Evolutionary conservation across 805 yeast genomes (phyloP), one percentile per base, ranked within the genome.

Genomic region (Sugiyamaella lignohabitans): DNA sequence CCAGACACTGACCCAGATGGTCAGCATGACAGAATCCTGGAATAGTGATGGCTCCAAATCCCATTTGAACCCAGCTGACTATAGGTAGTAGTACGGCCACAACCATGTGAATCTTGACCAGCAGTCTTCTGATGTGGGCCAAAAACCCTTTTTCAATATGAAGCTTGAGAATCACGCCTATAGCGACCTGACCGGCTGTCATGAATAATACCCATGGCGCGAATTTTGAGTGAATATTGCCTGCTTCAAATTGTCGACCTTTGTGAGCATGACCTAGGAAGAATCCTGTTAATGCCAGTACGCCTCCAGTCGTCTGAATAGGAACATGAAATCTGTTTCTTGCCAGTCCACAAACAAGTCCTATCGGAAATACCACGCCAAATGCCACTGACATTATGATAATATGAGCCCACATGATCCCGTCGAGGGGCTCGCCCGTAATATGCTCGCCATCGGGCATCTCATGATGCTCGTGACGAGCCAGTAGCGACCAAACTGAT

Each of bases 1-100:
- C 98, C 36, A 88, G 76, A 64, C 98, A 91, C 66, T 91, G 98
- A 20, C 98, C 98, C 0, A 94, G 80, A 58, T 86, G 93, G 30
- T 64, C 72, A 29, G 58, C 67, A 56, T 87, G 80, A 66, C 98
- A 91, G 64, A 88, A 91, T 1, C 96, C 96, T 53, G 87, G 77
- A 52, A 88, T 60, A 1, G 95, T 84, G 39, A 86, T 82, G 4
- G 91, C 87, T 0, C 95, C 91, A 67, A 91, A 67, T 43, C 88
- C 80, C 27, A 78, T 75, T 53, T 86, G 80, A 6, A 88, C 82
- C 84, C 94, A 87, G 5, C 94, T 93, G 23, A 68, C 52, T 4
- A 69, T 52, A 4, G 74, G 74, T 52, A 69, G 65, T 29, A 59
- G 38, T n/a, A 63, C 46, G 3, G 69, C 63, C 5, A 62, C 51